Evolutionary conservation across 148 eudicot genomes (phyloP).

Genomic region (Spergularia bocconei): DNA sequence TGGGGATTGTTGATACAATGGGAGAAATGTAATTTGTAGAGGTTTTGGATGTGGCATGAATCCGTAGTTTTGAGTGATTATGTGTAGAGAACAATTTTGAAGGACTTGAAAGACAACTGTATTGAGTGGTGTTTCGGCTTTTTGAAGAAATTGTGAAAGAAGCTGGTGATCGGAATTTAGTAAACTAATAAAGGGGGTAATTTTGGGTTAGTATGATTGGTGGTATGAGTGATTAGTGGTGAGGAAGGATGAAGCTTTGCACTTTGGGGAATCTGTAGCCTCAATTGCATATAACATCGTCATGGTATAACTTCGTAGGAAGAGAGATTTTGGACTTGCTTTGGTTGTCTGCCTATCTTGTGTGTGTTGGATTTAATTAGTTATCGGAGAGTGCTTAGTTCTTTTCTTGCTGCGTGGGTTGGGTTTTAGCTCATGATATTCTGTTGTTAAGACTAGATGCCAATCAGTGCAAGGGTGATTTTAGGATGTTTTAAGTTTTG

Average conservation of each 20-base stretch:
- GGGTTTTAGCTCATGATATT: too few species aligned
- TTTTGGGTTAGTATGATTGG: not conserved
- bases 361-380: not conserved
- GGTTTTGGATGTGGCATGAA: too few species aligned
- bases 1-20: too few species aligned
- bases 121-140: not conserved
- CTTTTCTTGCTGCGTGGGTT: not conserved
- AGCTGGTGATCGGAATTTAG: not conserved
- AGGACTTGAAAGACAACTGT: not conserved
- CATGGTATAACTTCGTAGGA: not conserved
- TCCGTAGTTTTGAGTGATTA: too few species aligned
- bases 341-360: not conserved
- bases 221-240: too few species aligned
- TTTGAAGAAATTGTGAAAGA: not conserved
- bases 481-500: not conserved
- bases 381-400: too few species aligned
- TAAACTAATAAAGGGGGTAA: not conserved
- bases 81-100: not conserved
- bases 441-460: too few species aligned
- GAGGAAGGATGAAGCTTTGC: not conserved
- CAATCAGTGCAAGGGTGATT: too few species aligned
- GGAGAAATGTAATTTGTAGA: too few species aligned
- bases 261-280: not conserved
- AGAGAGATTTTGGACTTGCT: not conserved
- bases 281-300: not conserved